Evolutionary conservation across 2,329 filamentous ascomycete species (phyloP).

Genomic region (Exophiala viscosa): DNA sequence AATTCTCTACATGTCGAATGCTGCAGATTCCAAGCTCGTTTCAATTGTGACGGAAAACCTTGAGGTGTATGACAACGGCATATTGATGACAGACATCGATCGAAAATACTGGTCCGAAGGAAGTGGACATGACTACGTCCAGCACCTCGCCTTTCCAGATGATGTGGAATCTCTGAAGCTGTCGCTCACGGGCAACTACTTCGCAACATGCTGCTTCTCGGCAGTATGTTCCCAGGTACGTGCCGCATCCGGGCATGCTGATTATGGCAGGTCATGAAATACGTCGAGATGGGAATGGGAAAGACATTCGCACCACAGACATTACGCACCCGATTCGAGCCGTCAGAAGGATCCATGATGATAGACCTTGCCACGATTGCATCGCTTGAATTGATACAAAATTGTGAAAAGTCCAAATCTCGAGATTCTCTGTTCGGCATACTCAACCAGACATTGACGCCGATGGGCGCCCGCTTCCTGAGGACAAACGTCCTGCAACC

Average conservation of each 20-base stretch:
- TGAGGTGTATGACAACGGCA: conserved; percentile 36
- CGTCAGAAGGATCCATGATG: conserved; percentile 90
- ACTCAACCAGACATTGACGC: conserved; percentile 77
- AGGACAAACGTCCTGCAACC: conserved; percentile 86
- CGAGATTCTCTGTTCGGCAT: conserved; percentile 80
- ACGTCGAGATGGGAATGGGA: conserved; percentile 66
- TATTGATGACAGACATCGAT: conserved; percentile 63
- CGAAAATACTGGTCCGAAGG: conserved; percentile 80
- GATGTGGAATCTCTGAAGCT: conserved; percentile 79
- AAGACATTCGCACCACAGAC: conserved; percentile 73
- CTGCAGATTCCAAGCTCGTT: conserved; percentile 71
- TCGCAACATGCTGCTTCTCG: conserved; percentile 77
- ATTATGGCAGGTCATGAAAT: conserved; percentile 66
- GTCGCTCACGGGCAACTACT: conserved; percentile 77
- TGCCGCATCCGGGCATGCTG: conserved; percentile 6
- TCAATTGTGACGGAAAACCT: conserved; percentile 71
- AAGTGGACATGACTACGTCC: conserved; percentile 71
- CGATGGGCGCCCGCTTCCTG: conserved; percentile 82
- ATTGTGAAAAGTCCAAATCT: conserved; percentile 71
- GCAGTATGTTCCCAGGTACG: conserved; percentile 57
- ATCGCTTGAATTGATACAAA: conserved; percentile 86
- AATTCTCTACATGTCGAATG: conserved; percentile 72
- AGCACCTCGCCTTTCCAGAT: conserved; percentile 72
- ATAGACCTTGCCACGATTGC: conserved; percentile 85
- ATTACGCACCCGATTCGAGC: conserved; percentile 78